Percentiles rank a stretch among this genome's conserved stretches.
These are phyloP conservation scores for Colletotrichum brevisporum DNA, from an alignment of 2,329 filamentous ascomycete species.

Conservation along the genomic window DNA sequence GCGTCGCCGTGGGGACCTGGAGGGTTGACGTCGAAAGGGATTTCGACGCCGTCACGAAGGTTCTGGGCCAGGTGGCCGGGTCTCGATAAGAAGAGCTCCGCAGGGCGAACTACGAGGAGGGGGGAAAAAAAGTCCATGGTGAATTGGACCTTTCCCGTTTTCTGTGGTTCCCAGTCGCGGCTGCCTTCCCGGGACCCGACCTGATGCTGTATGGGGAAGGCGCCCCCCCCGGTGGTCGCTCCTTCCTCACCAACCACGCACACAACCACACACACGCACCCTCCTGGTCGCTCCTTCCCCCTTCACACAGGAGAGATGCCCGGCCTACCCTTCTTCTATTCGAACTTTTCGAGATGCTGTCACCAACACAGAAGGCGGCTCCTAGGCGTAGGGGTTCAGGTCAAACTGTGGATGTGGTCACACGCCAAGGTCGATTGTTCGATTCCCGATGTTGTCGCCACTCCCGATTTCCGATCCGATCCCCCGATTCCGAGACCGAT, in stretches of 20 bases:
- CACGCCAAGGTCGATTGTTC: conserved; percentile 13
- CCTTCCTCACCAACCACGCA: neutral
- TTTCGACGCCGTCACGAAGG: conserved; percentile 72
- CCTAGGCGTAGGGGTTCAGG: conserved; percentile 7
- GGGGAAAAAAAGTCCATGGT: too few species aligned
- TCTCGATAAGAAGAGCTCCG: conserved; percentile 16
- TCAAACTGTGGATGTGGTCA: conserved; percentile 8
- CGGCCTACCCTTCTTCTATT: neutral
- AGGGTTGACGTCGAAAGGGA: conserved; percentile 79
- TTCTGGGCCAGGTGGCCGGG: conserved; percentile 68
- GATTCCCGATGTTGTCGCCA: conserved; percentile 3
- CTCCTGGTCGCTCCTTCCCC: neutral
- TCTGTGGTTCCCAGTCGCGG: too few species aligned
- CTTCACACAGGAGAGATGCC: neutral
- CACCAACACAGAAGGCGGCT: neutral
- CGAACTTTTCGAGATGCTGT: neutral
- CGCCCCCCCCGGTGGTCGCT: neutral
- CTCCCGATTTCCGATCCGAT: neutral
- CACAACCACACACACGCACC: neutral
- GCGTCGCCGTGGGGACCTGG: conserved; percentile 93
- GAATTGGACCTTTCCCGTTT: too few species aligned
- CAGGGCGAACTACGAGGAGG: too few species aligned
- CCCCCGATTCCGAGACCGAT: neutral
- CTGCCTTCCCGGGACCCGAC: too few species aligned
- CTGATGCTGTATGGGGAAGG: too few species aligned